Evolutionary conservation across 352 stramenopile species (phyloP).

Genomic region (Phytophthora boehmeriae): DNA sequence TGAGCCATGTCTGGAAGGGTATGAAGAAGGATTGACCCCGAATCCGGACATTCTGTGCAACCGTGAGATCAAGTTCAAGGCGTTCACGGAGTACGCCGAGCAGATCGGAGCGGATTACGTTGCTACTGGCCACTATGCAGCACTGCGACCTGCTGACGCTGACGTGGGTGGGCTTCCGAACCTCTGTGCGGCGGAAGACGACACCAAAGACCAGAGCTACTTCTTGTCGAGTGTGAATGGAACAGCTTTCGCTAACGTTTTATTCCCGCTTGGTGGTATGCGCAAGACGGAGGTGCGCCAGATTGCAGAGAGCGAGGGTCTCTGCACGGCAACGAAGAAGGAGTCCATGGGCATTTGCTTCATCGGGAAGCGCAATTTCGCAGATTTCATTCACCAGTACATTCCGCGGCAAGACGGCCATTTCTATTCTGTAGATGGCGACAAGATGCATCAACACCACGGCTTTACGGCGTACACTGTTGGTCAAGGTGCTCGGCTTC

Average conservation of each 20-base stretch:
- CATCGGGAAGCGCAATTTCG: conserved; percentile 95
- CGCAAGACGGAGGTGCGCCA: conserved; percentile 92
- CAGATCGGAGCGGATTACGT: conserved; percentile 90
- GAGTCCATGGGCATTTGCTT: conserved; percentile 99
- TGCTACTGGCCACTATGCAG: conserved; percentile 97
- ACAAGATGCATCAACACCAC: conserved; percentile 73
- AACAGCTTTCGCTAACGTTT: conserved; percentile 78
- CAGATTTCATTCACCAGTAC: conserved; percentile 94
- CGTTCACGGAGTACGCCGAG: conserved; percentile 92
- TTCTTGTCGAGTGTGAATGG: conserved; percentile 92
- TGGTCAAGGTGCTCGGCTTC: conserved; percentile 92
- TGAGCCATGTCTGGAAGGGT: conserved; percentile 94
- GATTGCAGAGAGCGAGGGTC: conserved; percentile 78
- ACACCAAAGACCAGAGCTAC: conserved; percentile 97
- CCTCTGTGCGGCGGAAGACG: conserved; percentile 87
- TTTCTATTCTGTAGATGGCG: conserved; percentile 81
- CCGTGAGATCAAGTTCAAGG: conserved; percentile 98
- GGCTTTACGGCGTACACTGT: conserved; percentile 92
- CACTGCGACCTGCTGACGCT: conserved; percentile 49
- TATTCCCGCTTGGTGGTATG: conserved; percentile 96
- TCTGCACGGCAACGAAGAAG: conserved; percentile 92
- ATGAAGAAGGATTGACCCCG: conserved; percentile 84
- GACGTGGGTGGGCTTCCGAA: conserved; percentile 37
- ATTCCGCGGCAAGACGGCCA: conserved; percentile 69
- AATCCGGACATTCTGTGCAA: conserved; percentile 98